phyloP scores from a whole-genome alignment of 768 basidiomycete genomes.

The Tephrocybe rancida region DNA sequence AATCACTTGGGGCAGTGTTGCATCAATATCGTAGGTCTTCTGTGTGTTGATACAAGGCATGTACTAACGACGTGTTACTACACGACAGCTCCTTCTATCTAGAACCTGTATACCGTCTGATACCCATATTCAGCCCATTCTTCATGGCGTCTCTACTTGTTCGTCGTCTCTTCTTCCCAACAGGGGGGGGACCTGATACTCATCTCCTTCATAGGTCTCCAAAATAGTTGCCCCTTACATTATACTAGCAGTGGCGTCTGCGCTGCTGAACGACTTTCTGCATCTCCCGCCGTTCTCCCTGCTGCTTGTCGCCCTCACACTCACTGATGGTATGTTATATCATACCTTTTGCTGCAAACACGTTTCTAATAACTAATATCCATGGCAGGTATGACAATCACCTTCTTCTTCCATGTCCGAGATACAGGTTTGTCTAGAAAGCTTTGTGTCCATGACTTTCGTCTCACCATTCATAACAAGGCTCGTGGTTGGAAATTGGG shows the following conservation, averaged over 20 bases:
- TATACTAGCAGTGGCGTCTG: conserved; percentile 70
- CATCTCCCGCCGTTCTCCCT: conserved; percentile 79
- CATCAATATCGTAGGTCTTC: conserved; percentile 74
- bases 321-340: conserved; percentile 67
- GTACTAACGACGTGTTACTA: not conserved
- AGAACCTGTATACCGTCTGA: conserved; percentile 84
- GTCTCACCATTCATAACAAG: conserved; percentile 29
- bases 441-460: conserved; percentile 1
- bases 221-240: conserved; percentile 84
- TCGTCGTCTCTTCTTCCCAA: conserved; percentile 15
- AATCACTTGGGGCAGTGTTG: conserved; percentile 48
- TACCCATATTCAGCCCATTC: conserved; percentile 86
- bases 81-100: conserved; percentile 74
- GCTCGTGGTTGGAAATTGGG: conserved; percentile 90
- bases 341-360: not conserved
- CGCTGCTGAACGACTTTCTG: conserved; percentile 66
- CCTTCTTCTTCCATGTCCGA: conserved; percentile 83
- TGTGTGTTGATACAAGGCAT: not conserved
- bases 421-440: conserved; percentile 58
- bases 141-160: conserved; percentile 77
- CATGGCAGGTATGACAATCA: conserved; percentile 73
- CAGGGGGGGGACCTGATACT: not conserved
- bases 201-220: conserved; percentile 56
- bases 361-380: conserved; percentile 5
- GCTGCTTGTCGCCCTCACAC: conserved; percentile 72